These are phyloP conservation scores for Posidonia australis DNA, from an alignment of 106 monocot genomes.

Conservation along the genomic window DNA sequence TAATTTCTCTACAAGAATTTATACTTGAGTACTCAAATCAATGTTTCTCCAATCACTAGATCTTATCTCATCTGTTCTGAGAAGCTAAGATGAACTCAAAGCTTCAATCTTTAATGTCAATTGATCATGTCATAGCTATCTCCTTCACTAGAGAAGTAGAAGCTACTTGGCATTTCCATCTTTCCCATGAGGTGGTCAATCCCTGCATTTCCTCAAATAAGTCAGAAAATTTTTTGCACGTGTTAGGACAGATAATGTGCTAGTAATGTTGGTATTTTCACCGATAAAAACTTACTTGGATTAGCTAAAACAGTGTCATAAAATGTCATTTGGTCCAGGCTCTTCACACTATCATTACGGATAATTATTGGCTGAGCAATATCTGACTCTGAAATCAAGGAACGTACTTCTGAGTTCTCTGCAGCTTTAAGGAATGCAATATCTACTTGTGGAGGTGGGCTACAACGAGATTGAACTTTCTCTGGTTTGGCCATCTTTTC, in stretches of 20 bases:
- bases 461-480: not conserved
- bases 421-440: not conserved
- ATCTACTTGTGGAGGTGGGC: not conserved
- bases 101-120: not conserved
- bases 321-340: not conserved
- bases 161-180: conserved; percentile 3
- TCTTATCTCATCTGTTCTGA: too few species aligned
- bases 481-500: conserved; percentile 4
- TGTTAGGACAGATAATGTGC: not conserved
- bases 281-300: not conserved
- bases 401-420: not conserved
- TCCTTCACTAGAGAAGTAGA: not conserved
- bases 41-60: not conserved
- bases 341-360: not conserved
- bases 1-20: not conserved
- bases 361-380: not conserved
- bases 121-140: conserved; percentile 2
- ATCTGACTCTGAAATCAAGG: not conserved
- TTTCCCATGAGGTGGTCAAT: conserved; percentile 10
- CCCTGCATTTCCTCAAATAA: not conserved
- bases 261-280: not conserved
- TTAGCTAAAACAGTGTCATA: not conserved
- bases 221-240: not conserved
- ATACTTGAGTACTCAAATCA: not conserved
- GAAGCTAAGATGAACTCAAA: too few species aligned